Base-by-base conservation (phyloP, 805 yeast genomes). In the Lachancea meyersii region DNA sequence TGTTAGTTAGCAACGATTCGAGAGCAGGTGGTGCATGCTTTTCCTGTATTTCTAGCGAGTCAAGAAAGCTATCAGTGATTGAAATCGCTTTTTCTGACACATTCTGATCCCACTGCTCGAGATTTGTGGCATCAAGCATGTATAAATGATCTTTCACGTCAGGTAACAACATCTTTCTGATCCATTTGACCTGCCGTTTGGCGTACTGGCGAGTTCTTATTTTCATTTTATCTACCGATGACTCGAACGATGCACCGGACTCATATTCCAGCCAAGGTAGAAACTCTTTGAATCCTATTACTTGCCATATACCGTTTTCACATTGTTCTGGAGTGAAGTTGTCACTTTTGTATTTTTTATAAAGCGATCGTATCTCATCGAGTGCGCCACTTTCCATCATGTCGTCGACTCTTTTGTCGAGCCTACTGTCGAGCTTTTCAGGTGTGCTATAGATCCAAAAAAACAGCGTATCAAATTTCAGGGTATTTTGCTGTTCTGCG, bases 201-300 rank as follows among this genome's bases (percentile, higher is more conserved):
- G 97, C 95, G 61, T 93, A 93, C 54, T 82, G 84, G 42, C 95
- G 66, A 0, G 98, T 93, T 32, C 82, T 70, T 0, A 77, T 64
- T 58, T 91, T 89, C 97, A 93, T 93, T 26, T 77, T 70, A 10
- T 77, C 82, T 2, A 81, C 65, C 8, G 91, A 78, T 3, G 64
- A 67, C 3, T 57, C 57, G 40, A 73, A 72, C 13, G 53, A 46
- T 4, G 53, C 51, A 5, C 48, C 48, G 0, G 49, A 45, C 0
- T 53, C 59, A 6, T 58, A 33, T 24, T 54, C 49, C 19, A 78
- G 52, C 83, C 84, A 86, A 1, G 94, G 91, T 28, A 86, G 56
- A 56, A 87, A 87, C 55, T 87, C 96, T 58, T 86, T 86, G 63
- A 86, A 93, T 1, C 97, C 97, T 54, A 91, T 86, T 1, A 86